Conservation (phyloP, 1,284 basidiomycete species). For the Marasmius sp. region DNA sequence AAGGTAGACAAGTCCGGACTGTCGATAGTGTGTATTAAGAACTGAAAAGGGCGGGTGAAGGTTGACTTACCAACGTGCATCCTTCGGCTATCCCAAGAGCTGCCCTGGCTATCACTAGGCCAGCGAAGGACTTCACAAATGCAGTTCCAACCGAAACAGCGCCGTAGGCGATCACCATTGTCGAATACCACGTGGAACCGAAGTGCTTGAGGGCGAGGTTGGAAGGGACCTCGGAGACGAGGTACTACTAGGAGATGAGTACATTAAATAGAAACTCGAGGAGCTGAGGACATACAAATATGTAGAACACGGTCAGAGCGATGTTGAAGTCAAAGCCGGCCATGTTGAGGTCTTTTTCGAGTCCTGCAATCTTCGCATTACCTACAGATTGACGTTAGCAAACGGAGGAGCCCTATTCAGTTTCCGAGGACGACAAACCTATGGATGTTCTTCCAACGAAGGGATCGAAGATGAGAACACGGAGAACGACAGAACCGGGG, state of each 20-base stretch:
- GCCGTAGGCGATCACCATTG: constrained; percentile 37
- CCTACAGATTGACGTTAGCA: constrained; percentile 21
- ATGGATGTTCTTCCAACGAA: constrained; percentile 27
- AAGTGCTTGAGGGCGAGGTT: constrained; percentile 42
- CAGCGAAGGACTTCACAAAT: constrained; percentile 40
- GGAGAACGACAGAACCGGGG: background rate
- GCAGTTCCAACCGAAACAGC: constrained; percentile 43
- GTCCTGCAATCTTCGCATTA: constrained; percentile 44
- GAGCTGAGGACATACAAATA: constrained; percentile 37
- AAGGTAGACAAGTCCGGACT: constrained; percentile 42
- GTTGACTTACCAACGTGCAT: constrained; percentile 39
- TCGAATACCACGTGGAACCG: constrained; percentile 39
- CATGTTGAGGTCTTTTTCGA: constrained; percentile 46
- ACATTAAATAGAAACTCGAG: constrained; percentile 34
- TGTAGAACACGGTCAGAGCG: constrained; percentile 39
- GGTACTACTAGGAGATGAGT: constrained; percentile 30
- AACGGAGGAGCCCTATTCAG: background rate
- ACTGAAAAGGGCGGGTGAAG: background rate
- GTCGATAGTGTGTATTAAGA: background rate
- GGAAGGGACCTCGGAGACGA: constrained; percentile 41
- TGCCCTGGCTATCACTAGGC: constrained; percentile 43
- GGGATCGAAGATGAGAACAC: background rate
- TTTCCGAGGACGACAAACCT: background rate
- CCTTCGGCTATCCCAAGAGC: constrained; percentile 49
- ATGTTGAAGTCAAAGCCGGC: constrained; percentile 43